Base-by-base conservation (phyloP, 768 basidiomycete species). In the Lentinula sp. region DNA sequence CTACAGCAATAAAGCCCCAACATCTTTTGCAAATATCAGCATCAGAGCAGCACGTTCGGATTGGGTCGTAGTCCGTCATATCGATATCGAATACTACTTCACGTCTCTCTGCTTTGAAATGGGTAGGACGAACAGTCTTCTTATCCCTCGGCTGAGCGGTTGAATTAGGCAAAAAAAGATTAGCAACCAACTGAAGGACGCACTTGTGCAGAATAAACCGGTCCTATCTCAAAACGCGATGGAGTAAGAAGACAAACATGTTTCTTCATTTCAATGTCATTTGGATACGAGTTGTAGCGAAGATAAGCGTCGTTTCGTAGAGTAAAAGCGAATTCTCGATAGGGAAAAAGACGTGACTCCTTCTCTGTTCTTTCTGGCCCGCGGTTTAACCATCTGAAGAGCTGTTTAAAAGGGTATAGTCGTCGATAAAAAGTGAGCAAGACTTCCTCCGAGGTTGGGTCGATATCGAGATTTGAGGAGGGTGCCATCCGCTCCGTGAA, bases 31-130 rank as follows among this genome's bases (percentile, higher is more conserved):
- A 99, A 72, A 99, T 96, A 60, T 83, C 87, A 49, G 94, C 92
- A 52, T 84, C 91, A 11, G 87, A 86, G 75, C 97, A 98, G 74
- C 97, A 99, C 0, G 95, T 98, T 52, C 97, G 87, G 68, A 98
- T 84, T 49, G 87, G 79, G 71, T 99, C 96, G 75, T 98, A 99
- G 75, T 99, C 97, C 15, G 97, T 96, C 97, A 99, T 98, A 74
- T 99, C 97, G 70, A 99, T 98, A 84, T 99, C 97, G 71, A 99
- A 97, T 0, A 98, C 96, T 46, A 99, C 87, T 71, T 98, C 97
- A 61, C 97, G 88, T 64, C 85, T 83, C 37, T 84, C 71, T 0
- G 97, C 94, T 48, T 80, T 78, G 65, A 98, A 87, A n/a, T 87
- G 76, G 10, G 85, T 84, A 9, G 76, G 67, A 5, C 78, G 75